phyloP scores from a whole-genome alignment of 352 stramenopile species.

The Peronospora belbahrii region DNA sequence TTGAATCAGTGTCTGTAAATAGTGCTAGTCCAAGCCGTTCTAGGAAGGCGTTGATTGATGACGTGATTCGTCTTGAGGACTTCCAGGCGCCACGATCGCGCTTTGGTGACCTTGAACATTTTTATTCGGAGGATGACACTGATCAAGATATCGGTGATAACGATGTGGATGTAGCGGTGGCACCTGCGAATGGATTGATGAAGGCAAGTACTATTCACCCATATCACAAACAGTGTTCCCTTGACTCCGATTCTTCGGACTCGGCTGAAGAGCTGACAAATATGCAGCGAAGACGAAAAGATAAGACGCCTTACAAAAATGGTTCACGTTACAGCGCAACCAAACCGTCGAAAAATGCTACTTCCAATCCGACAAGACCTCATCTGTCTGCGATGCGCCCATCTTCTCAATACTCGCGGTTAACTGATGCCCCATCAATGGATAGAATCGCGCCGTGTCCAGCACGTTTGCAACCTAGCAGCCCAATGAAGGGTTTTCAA shows the following conservation, averaged over 20 bases:
- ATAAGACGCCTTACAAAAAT: slow-evolving; percentile 1
- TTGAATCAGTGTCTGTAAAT: not conserved
- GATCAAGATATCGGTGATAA: slow-evolving; percentile 30
- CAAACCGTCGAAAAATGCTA: slow-evolving; percentile 5
- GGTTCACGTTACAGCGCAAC: slow-evolving; percentile 1
- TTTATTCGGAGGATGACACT: slow-evolving; percentile 75
- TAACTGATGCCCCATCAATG: slow-evolving; percentile 5
- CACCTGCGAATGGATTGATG: slow-evolving; percentile 18
- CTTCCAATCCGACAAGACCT: not conserved
- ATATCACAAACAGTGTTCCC: slow-evolving; percentile 67
- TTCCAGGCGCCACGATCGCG: slow-evolving; percentile 60
- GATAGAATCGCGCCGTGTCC: slow-evolving; percentile 3
- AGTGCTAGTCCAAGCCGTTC: slow-evolving; percentile 1
- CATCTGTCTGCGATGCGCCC: not conserved
- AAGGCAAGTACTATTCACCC: slow-evolving; percentile 23
- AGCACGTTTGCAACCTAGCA: slow-evolving; percentile 6
- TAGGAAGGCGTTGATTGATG: slow-evolving; percentile 23
- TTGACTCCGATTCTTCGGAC: slow-evolving; percentile 62
- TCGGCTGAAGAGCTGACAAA: slow-evolving; percentile 20
- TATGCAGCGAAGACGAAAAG: slow-evolving; percentile 2
- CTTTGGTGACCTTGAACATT: slow-evolving; percentile 56
- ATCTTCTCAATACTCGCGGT: slow-evolving; percentile 1
- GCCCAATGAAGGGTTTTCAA: not conserved
- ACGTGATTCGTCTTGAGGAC: slow-evolving; percentile 59
- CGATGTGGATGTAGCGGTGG: slow-evolving; percentile 54